Base-by-base conservation (phyloP, 768 basidiomycete genomes). In the Leccinum longicurvipes region DNA sequence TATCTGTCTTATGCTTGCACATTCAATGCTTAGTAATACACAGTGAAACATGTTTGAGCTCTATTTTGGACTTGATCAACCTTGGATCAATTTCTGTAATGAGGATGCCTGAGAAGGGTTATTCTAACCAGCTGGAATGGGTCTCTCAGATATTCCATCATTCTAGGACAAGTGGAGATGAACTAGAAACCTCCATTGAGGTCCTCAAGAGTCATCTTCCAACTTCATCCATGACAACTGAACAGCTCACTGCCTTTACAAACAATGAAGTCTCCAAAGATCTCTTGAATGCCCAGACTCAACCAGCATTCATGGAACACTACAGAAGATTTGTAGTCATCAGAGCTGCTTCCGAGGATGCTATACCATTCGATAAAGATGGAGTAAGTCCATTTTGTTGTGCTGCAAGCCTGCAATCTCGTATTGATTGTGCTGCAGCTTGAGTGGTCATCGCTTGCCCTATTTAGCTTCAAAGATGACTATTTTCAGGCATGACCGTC, bases 251-350 rank as follows among this genome's bases (percentile, higher is more conserved):
- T 10, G 41, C 66, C 9, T 66, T 67, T 6, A 74, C 85, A 23
- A 77, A 82, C 42, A 60, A 66, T 27, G 78, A 80, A 32, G 74
- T 89, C 41, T 65, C 70, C 3, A 66, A 71, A 17, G 82, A 86
- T 59, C 63, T 90, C 60, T 56, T 65, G 25, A 63, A 61, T 39
- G 80, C 89, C 75, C 85, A 87, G 60, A 68, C 71, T 44, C 87
- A 90, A 57, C 86, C 85, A n/a, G 69, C 62, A 23, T 73, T 89
- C 32, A 83, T 86, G 80, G 70, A 76, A 47, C 63, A 74, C 28
- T 84, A 85, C 63, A 80, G 89, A 25, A 81, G 89, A 25, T 91
- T 81, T 68, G 82, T 87, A 11, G 76, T 87, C 1, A 71, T 91
- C 34, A 77, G 66, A 61, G 72, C 74, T 47, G 64, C 70, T 44